phyloP scores from a whole-genome alignment of 352 stramenopile genomes.

The Phytophthora kernoviae region DNA sequence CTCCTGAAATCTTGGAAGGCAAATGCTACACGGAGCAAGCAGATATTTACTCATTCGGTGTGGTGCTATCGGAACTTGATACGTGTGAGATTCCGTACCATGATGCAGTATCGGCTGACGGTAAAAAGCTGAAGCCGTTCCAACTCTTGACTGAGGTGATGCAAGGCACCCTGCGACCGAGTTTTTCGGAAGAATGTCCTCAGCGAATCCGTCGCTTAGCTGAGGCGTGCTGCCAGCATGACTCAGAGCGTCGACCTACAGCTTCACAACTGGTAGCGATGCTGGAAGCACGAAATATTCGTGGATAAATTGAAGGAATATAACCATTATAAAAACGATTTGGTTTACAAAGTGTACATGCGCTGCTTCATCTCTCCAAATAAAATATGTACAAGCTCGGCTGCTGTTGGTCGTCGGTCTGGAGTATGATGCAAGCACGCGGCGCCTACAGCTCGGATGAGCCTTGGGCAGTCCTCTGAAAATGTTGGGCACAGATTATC shows the following conservation, averaged over 20 bases:
- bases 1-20: slow-evolving; percentile 40
- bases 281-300: slow-evolving; percentile 7
- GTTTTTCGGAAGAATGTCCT: slow-evolving; percentile 49
- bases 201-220: slow-evolving; percentile 39
- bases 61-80: slow-evolving; percentile 45
- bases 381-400: slow-evolving; percentile 17
- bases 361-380: slow-evolving; percentile 12
- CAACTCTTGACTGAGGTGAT: slow-evolving; percentile 47
- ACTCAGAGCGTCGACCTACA: slow-evolving; percentile 35
- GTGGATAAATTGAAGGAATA: background rate
- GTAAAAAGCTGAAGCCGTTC: slow-evolving; percentile 42
- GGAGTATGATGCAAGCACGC: slow-evolving; percentile 20
- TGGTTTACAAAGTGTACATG: background rate
- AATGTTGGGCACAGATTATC: slow-evolving; percentile 49
- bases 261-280: slow-evolving; percentile 22
- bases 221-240: slow-evolving; percentile 44
- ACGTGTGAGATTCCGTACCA: slow-evolving; percentile 35
- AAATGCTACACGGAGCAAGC: slow-evolving; percentile 30
- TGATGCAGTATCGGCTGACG: slow-evolving; percentile 22
- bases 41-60: slow-evolving; percentile 51
- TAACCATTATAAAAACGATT: background rate
- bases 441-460: slow-evolving; percentile 22
- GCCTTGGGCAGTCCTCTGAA: slow-evolving; percentile 38
- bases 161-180: slow-evolving; percentile 46
- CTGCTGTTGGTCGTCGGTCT: slow-evolving; percentile 12